Conservation (phyloP, 306 rosid genomes). For the Acacia melanoxylon region DNA sequence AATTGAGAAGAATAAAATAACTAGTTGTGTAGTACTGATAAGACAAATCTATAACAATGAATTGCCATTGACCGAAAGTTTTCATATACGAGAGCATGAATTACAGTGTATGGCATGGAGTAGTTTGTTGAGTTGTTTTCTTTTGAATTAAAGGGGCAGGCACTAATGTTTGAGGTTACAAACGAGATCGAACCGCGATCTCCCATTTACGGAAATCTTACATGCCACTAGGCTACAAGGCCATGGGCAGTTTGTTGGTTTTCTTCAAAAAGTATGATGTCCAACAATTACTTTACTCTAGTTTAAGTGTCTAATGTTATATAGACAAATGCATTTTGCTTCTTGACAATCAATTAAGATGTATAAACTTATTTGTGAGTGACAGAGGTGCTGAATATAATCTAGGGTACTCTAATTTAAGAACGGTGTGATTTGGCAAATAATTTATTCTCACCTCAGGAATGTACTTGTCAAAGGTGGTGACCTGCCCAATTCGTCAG, state of each 20-base stretch:
- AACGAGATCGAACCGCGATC: no score
- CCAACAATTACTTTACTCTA: constrained; percentile 1
- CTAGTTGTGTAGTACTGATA: constrained; percentile 5
- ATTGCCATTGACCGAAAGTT: not conserved
- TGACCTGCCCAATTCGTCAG: constrained; percentile 78
- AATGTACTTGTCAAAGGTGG: constrained; percentile 97
- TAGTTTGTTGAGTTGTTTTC: constrained; percentile 18
- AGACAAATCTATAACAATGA: not conserved
- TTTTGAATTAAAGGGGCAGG: no score
- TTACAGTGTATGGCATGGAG: not conserved
- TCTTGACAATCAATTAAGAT: not conserved
- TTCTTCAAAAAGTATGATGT: not conserved
- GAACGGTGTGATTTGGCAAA: constrained; percentile 15
- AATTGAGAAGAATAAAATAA: constrained; percentile 2
- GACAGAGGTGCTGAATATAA: constrained; percentile 4
- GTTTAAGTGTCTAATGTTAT: constrained; percentile 12
- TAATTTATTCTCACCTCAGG: constrained; percentile 48
- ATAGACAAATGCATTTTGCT: constrained; percentile 2
- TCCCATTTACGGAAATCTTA: no score
- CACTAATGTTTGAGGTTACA: no score
- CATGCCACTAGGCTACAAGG: no score
- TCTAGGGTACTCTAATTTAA: not conserved
- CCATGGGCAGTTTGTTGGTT: not conserved
- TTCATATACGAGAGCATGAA: constrained; percentile 1
- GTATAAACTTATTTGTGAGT: not conserved